Evolutionary conservation across 2,329 filamentous ascomycete genomes (phyloP).

Genomic region (Pseudocercospora pini-densiflorae): DNA sequence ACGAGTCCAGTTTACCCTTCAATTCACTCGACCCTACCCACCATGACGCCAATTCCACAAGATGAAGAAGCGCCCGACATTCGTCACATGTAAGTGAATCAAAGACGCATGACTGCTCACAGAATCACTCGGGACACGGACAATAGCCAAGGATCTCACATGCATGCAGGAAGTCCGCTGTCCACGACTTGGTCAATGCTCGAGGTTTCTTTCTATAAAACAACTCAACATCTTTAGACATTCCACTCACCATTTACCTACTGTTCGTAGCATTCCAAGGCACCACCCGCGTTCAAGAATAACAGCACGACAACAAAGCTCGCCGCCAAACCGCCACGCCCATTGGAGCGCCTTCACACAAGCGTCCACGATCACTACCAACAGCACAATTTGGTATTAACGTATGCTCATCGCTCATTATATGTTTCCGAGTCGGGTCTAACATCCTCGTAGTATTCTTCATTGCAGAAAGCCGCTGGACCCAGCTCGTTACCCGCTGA

Average conservation of each 20-base stretch:
- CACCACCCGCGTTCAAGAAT: too few relatives aligned
- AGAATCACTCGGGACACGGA: not conserved
- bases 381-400: too few relatives aligned
- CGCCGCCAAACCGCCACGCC: too few relatives aligned
- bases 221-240: not conserved
- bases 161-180: not conserved
- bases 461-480: too few relatives aligned
- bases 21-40: not conserved
- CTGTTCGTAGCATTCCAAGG: too few relatives aligned
- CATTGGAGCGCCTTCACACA: too few relatives aligned
- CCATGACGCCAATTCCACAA: not conserved
- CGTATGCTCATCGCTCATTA: too few relatives aligned
- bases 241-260: not conserved
- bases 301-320: too few relatives aligned
- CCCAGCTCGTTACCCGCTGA: too few relatives aligned
- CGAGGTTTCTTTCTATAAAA: not conserved
- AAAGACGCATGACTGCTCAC: not conserved
- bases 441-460: too few relatives aligned
- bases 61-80: not conserved
- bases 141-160: not conserved
- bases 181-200: not conserved
- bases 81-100: not conserved
- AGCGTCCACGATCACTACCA: too few relatives aligned
- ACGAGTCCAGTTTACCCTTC: not conserved
- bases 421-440: too few relatives aligned